Percentiles rank a stretch among this genome's conserved stretches.
Evolutionary conservation across 768 basidiomycete species (phyloP).

Genomic region (Saitozyma podzolica): DNA sequence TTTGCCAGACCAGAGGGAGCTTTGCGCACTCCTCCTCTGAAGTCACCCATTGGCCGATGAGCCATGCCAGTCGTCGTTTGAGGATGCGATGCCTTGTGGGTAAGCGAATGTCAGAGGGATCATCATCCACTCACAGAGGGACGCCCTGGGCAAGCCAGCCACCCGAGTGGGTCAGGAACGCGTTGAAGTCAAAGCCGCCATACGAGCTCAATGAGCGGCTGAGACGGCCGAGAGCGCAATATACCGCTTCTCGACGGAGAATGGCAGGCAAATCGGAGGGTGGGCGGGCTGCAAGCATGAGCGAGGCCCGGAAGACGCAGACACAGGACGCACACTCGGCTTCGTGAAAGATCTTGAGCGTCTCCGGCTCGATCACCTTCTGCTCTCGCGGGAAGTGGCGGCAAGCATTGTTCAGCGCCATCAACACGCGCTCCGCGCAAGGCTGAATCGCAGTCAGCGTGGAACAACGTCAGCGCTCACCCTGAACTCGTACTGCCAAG

Average conservation of each 20-base stretch:
- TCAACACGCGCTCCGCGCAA: constrained; percentile 87
- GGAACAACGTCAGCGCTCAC: constrained; percentile 56
- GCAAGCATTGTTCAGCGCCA: constrained; percentile 57
- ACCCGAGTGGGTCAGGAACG: constrained; percentile 23
- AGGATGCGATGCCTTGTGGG: constrained; percentile 75
- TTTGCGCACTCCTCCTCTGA: constrained; percentile 62
- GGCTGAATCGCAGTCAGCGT: constrained; percentile 59
- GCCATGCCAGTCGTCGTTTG: constrained; percentile 92
- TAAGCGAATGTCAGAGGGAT: constrained; percentile 8
- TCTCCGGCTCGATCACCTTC: constrained; percentile 43
- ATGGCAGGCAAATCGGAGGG: constrained; percentile 35
- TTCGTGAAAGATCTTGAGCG: constrained; percentile 35
- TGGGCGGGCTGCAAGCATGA: constrained; percentile 23
- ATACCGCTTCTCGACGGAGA: constrained; percentile 43
- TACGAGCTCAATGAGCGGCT: constrained; percentile 30
- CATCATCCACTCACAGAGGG: constrained; percentile 26
- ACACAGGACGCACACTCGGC: constrained; percentile 29
- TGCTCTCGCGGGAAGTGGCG: constrained; percentile 34
- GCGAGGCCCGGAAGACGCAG: not conserved
- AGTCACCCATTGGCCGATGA: constrained; percentile 82
- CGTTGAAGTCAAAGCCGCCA: constrained; percentile 41
- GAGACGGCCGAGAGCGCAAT: constrained; percentile 48
- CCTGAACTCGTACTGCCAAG: constrained; percentile 90
- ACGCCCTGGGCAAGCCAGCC: constrained; percentile 30
- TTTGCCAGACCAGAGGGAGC: constrained; percentile 70